Evolutionary conservation across 2,329 filamentous ascomycete species (phyloP).

Genomic region (Ophiostoma piceae): DNA sequence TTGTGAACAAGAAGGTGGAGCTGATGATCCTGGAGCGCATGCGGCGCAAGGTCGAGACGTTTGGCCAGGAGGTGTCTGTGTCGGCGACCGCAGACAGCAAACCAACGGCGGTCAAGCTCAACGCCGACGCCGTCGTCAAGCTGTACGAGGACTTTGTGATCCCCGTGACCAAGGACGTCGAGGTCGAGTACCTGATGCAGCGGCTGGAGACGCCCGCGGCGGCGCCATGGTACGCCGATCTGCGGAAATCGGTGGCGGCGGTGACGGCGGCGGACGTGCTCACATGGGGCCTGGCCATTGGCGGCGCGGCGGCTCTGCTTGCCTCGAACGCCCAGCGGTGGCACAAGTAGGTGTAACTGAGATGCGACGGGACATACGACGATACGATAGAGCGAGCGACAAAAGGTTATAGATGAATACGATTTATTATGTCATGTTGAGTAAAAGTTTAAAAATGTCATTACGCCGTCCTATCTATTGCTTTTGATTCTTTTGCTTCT

Average conservation of each 20-base stretch:
- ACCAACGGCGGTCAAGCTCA: conserved; percentile 63
- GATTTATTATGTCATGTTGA: background rate
- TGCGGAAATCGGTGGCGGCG: conserved; percentile 10
- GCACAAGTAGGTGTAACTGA: conserved; percentile 15
- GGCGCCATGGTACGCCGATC: conserved; percentile 22
- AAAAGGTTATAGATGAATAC: conserved; percentile 2
- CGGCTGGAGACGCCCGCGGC: conserved; percentile 47
- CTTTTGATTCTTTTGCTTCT: background rate
- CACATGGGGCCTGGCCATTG: conserved; percentile 16
- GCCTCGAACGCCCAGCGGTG: conserved; percentile 22
- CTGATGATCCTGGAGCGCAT: conserved; percentile 84
- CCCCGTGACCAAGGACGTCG: conserved; percentile 93
- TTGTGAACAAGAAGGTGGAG: conserved; percentile 86
- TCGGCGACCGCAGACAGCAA: conserved; percentile 35
- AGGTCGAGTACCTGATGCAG: conserved; percentile 98
- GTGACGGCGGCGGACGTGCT: conserved; percentile 15
- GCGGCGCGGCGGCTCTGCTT: conserved; percentile 2
- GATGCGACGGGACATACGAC: background rate
- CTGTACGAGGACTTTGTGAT: conserved; percentile 95
- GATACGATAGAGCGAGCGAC: background rate
- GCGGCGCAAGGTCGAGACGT: conserved; percentile 83
- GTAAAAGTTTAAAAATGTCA: background rate
- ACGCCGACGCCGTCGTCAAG: conserved; percentile 81
- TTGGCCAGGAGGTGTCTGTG: conserved; percentile 76
- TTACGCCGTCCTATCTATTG: background rate